A percentile compares a stretch with the other conserved stretches of the same genome.
Conservation (phyloP, 2,329 filamentous ascomycete species). For the Cryphonectria naterciae region DNA sequence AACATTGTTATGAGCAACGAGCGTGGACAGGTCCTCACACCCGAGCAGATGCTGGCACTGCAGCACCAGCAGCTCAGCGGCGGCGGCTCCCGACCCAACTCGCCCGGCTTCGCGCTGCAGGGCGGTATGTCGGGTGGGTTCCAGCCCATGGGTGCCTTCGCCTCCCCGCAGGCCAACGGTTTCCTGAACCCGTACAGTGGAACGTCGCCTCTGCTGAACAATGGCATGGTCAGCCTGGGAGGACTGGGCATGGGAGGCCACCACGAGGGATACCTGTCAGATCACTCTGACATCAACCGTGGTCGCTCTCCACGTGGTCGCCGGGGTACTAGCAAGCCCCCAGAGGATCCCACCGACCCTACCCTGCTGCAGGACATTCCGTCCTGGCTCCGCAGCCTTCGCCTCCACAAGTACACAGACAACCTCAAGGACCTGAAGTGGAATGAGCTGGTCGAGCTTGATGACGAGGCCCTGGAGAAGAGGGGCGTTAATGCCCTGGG, state of each 20-base stretch:
- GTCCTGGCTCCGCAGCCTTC: conserved; percentile 90
- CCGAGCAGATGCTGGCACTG: conserved; percentile 82
- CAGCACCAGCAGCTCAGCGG: conserved; percentile 60
- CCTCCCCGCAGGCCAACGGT: conserved; percentile 91
- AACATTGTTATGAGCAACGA: conserved; percentile 96
- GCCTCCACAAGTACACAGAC: conserved; percentile 98
- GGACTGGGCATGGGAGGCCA: conserved; percentile 68
- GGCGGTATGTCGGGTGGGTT: conserved; percentile 48
- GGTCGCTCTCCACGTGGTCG: conserved; percentile 91
- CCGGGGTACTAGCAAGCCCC: conserved; percentile 93
- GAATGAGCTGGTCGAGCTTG: conserved; percentile 88
- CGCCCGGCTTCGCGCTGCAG: conserved; percentile 85
- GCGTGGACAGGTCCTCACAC: conserved; percentile 82
- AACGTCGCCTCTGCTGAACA: conserved; percentile 69
- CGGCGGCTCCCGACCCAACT: conserved; percentile 82
- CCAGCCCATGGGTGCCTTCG: conserved; percentile 71
- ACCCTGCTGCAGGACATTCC: conserved; percentile 92
- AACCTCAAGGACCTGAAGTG: conserved; percentile 97
- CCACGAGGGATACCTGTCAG: conserved; percentile 87
- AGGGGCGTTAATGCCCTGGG: conserved; percentile 94
- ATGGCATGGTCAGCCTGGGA: conserved; percentile 70
- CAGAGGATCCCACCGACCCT: conserved; percentile 94
- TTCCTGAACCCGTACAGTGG: conserved; percentile 89
- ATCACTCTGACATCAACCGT: conserved; percentile 88
- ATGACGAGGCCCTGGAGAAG: conserved; percentile 90